Percentiles rank a stretch among this genome's conserved stretches.
Conservation (phyloP, 371 early-diverging fungal species). For the Mucor lusitanicus region DNA sequence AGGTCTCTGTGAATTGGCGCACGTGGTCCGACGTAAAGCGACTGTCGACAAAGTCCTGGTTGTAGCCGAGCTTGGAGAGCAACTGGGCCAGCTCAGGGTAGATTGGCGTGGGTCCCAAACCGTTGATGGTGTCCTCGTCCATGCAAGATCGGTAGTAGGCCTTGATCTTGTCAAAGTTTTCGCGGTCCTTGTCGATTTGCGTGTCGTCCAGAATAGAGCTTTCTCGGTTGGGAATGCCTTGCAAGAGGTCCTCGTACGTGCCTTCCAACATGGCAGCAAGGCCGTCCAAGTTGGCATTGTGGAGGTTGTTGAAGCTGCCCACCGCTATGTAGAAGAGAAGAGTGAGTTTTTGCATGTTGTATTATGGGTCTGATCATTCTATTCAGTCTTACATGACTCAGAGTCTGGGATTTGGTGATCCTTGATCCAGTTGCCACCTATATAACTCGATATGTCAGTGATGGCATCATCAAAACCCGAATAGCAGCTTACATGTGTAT, state of each 20-base stretch:
- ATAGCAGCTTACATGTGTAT: slow-evolving; percentile 47
- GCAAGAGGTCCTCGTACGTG: slow-evolving; percentile 21
- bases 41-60: background rate
- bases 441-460: no score
- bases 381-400: slow-evolving; percentile 35
- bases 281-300: slow-evolving; percentile 32
- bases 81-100: slow-evolving; percentile 13
- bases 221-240: background rate
- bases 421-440: slow-evolving; percentile 55
- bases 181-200: slow-evolving; percentile 25
- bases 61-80: background rate
- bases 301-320: slow-evolving; percentile 29
- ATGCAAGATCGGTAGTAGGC: slow-evolving; percentile 56
- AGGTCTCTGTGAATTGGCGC: slow-evolving; percentile 1
- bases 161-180: slow-evolving; percentile 49
- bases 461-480: no score
- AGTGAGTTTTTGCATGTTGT: no score
- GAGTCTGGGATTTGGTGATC: slow-evolving; percentile 46
- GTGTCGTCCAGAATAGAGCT: background rate
- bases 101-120: slow-evolving; percentile 53
- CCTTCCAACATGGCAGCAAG: slow-evolving; percentile 27
- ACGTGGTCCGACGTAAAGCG: background rate
- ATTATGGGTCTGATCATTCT: no score
- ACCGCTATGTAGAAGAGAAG: slow-evolving; percentile 7
- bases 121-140: slow-evolving; percentile 44